Evolutionary conservation across 371 early-diverging fungal species (phyloP).

Genomic region (Rhizomucor miehei): DNA sequence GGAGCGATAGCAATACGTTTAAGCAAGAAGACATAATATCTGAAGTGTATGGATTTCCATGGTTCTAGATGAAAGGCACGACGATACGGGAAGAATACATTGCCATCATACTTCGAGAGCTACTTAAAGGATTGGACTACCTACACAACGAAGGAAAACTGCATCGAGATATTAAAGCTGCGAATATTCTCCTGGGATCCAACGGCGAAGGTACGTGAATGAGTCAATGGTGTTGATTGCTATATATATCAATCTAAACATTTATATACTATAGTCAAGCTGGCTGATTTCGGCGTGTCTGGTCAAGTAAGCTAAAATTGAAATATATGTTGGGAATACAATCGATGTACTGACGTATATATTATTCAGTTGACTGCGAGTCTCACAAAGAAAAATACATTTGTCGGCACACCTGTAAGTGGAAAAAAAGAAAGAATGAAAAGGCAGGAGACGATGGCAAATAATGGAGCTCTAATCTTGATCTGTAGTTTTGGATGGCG

Average conservation of each 20-base stretch:
- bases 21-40: not conserved
- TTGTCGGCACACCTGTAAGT: conserved; percentile 97
- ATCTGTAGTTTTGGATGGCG: conserved; percentile 89
- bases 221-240: not conserved
- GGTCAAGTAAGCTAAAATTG: conserved; percentile 64
- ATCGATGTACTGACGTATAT: not conserved
- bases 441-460: not conserved
- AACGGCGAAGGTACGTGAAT: conserved; percentile 61
- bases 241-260: not conserved
- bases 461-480: not conserved
- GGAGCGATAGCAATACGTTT: not conserved
- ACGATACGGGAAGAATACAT: conserved; percentile 85
- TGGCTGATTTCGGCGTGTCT: conserved; percentile 98
- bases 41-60: not conserved
- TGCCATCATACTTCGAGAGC: conserved; percentile 89
- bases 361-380: conserved; percentile 79
- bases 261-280: conserved; percentile 62
- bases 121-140: conserved; percentile 92
- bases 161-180: conserved; percentile 87
- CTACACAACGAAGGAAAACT: conserved; percentile 92
- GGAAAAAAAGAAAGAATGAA: no score
- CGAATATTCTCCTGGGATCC: conserved; percentile 78
- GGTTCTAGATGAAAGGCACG: conserved; percentile 84
- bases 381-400: conserved; percentile 93
- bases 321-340: not conserved